Evolutionary conservation across 2,329 filamentous ascomycete genomes (phyloP), one percentile per base, ranked within the genome.

Genomic region (Akanthomyces uredinophilus): DNA sequence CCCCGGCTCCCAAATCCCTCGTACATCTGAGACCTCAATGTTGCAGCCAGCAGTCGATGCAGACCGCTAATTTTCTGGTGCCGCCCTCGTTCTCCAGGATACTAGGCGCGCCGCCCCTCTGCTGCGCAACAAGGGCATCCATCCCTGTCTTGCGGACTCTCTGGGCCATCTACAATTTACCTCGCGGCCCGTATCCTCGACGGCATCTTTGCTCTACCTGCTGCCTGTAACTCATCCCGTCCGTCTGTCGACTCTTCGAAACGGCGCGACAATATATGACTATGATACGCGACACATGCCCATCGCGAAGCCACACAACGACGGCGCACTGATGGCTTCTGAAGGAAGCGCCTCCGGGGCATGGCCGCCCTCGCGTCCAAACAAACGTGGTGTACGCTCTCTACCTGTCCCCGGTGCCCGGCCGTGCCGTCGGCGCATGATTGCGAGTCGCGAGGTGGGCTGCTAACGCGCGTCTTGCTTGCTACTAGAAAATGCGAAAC

Each of bases 401-500:
- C 52, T 16, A 1, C 18, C 32, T 11, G 14, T 16, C 35, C 18
- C 44, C 7, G 20, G 22, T 20, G n/a, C 29, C n/a, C 16, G n/a
- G 37, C 41, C 20, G n/a, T 16, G 41, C 32, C 41, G n/a, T 29
- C 41, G n/a, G n/a, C n/a, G 47, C 20, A n/a, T 24, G 3, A 13
- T n/a, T 35, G 32, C 18, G 11, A 5, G 10, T 3, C 5, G 8
- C 16, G 22, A 29, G 24, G 16, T 16, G 32, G 27, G n/a, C n/a
- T 54, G 27, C 58, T 61, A 46, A 61, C 41, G 39, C 41, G 39
- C 16, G 29, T 24, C 37, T n/a, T n/a, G 37, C 11, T 29, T 41
- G 49, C 37, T 51, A 35, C 32, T 71, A 88, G 85, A 87, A 92
- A 82, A 81, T 96, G 64, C 88, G 89, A 67, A 90, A 94, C 72